A percentile compares a stretch with the other conserved stretches of the same genome.
These are phyloP conservation scores for Chalciporus piperatus DNA, from an alignment of 768 basidiomycete genomes.

Conservation along the genomic window DNA sequence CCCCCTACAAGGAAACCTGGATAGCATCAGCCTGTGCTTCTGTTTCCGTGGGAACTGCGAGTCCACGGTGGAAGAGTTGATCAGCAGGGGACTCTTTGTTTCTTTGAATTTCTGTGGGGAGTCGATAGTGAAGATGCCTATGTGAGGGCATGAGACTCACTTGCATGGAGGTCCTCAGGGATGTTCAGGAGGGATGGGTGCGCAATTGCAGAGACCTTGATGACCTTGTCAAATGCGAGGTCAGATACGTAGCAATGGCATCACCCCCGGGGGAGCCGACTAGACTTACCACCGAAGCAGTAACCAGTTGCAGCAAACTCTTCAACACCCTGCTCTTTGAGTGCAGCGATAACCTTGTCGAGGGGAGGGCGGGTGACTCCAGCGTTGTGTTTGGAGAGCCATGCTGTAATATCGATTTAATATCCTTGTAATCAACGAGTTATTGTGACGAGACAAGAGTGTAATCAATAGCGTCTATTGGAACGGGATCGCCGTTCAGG, in stretches of 20 bases:
- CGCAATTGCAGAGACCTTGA: slow-evolving; percentile 39
- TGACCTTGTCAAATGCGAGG: slow-evolving; percentile 41
- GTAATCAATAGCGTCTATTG: too few relatives aligned
- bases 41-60: slow-evolving; percentile 46
- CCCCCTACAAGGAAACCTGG: slow-evolving; percentile 45
- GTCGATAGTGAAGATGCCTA: background rate
- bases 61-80: slow-evolving; percentile 63
- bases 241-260: slow-evolving; percentile 37
- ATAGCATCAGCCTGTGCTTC: slow-evolving; percentile 48
- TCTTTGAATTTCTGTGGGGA: slow-evolving; percentile 45
- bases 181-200: slow-evolving; percentile 47
- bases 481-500: too few relatives aligned
- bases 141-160: background rate
- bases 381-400: slow-evolving; percentile 41
- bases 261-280: too few relatives aligned
- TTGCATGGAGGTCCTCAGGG: slow-evolving; percentile 54
- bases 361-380: slow-evolving; percentile 45
- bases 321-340: slow-evolving; percentile 59
- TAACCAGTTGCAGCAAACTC: slow-evolving; percentile 61
- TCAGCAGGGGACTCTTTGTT: slow-evolving; percentile 56
- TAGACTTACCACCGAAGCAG: slow-evolving; percentile 60
- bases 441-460: too few relatives aligned
- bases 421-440: too few relatives aligned
- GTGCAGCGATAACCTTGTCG: slow-evolving; percentile 53
- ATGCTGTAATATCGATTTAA: slow-evolving; percentile 13